These are phyloP conservation scores for Mycena leptocephala DNA, from an alignment of 768 basidiomycete species.

Conservation along the genomic window DNA sequence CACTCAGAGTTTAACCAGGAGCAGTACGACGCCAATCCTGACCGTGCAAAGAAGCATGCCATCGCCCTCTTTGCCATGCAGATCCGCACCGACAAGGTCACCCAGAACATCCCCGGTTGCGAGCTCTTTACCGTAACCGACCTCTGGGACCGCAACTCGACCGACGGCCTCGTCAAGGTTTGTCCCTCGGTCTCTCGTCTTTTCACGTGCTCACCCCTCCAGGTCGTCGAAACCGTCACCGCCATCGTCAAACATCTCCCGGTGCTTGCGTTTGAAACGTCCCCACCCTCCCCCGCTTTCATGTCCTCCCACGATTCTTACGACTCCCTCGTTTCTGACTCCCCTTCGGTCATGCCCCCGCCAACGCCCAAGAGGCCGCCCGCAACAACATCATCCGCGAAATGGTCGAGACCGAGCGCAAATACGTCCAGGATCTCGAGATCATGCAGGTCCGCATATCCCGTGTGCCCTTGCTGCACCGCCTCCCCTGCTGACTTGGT, in stretches of 20 bases:
- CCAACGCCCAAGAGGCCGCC: constrained; percentile 75
- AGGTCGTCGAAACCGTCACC: constrained; percentile 94
- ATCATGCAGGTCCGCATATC: constrained; percentile 86
- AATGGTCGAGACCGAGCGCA: constrained; percentile 95
- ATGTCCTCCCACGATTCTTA: constrained; percentile 72
- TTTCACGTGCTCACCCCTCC: constrained; percentile 10
- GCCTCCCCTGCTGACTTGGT: constrained; percentile 20
- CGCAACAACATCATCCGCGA: constrained; percentile 89
- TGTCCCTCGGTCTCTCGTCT: constrained; percentile 37
- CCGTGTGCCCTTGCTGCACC: neutral
- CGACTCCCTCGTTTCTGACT: constrained; percentile 63
- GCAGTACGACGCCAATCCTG: constrained; percentile 78
- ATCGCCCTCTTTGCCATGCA: constrained; percentile 95
- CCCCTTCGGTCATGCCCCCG: constrained; percentile 57
- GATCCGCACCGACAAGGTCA: constrained; percentile 76
- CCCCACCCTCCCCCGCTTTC: constrained; percentile 72
- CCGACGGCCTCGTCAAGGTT: constrained; percentile 96
- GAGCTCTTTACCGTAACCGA: constrained; percentile 94
- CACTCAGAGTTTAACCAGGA: constrained; percentile 79
- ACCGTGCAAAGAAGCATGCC: constrained; percentile 91
- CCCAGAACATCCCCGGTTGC: constrained; percentile 75
- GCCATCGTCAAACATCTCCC: constrained; percentile 87
- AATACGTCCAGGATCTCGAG: constrained; percentile 97
- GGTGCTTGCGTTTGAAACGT: constrained; percentile 75
- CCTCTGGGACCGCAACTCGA: constrained; percentile 91